Conservation (phyloP, 345 rosid species). For the Lepidium aucheri region DNA sequence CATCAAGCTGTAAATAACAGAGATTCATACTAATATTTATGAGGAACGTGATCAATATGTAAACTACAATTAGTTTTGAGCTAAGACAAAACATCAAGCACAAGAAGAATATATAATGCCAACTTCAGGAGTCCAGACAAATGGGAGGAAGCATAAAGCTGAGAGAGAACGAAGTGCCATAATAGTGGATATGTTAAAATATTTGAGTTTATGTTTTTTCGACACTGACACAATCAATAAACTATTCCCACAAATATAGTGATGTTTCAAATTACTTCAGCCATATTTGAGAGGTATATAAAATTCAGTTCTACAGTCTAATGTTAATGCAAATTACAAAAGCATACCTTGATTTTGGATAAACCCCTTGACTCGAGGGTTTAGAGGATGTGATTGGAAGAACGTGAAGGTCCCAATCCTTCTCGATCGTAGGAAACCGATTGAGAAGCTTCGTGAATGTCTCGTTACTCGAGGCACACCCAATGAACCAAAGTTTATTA, state of each 20-base stretch:
- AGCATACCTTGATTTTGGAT: conserved; percentile 49
- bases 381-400: conserved; percentile 45
- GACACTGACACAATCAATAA: conserved; percentile 4
- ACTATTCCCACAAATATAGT: neutral
- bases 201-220: conserved; percentile 6
- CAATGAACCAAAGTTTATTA: conserved; percentile 43
- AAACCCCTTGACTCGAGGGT: conserved; percentile 20
- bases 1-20: conserved; percentile 57
- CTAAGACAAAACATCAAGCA: neutral
- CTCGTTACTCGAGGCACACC: conserved; percentile 39
- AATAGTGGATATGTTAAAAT: conserved; percentile 4
- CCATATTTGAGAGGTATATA: neutral
- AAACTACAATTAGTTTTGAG: neutral
- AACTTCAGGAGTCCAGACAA: neutral
- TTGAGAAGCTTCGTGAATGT: conserved; percentile 35
- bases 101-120: neutral
- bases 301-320: neutral
- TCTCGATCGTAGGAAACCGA: conserved; percentile 39
- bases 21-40: conserved; percentile 14
- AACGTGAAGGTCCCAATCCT: conserved; percentile 59
- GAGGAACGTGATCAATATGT: neutral
- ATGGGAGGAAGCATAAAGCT: conserved; percentile 5
- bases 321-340: neutral
- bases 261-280: neutral
- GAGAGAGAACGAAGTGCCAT: neutral